Conservation (phyloP, 495 filamentous ascomycete species). For the Penicillium bialowiezense region DNA sequence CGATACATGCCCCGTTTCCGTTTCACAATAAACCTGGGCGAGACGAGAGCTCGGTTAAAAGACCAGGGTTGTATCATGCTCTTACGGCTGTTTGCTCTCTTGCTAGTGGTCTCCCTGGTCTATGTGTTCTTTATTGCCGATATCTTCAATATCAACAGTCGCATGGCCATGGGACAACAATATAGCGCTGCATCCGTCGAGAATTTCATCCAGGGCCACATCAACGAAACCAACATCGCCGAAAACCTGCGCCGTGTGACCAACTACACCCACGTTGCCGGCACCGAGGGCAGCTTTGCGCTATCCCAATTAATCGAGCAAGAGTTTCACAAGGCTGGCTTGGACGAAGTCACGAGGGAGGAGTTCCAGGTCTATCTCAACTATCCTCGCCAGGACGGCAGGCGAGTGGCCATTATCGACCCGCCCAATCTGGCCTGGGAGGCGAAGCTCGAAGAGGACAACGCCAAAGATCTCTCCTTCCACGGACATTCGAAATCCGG, state of each 20-base stretch:
- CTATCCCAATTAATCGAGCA: conserved; percentile 78
- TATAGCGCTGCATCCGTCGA: conserved; percentile 59
- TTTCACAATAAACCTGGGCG: conserved; percentile 33
- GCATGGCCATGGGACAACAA: conserved; percentile 40
- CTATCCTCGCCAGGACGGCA: conserved; percentile 73
- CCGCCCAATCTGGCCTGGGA: conserved; percentile 69
- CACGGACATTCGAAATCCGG: conserved; percentile 88
- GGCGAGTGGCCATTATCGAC: conserved; percentile 78
- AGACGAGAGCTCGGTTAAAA: conserved; percentile 26
- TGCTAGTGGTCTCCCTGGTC: conserved; percentile 69
- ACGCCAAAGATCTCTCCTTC: conserved; percentile 68
- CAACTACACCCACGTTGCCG: conserved; percentile 80
- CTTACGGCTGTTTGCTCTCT: conserved; percentile 67
- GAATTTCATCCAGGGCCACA: conserved; percentile 65
- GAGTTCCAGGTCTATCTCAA: conserved; percentile 88
- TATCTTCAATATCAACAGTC: conserved; percentile 57
- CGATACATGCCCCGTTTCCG: conserved; percentile 44
- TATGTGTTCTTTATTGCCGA: conserved; percentile 85
- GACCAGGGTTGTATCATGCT: conserved; percentile 56
- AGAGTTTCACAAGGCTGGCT: conserved; percentile 61
- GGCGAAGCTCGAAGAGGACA: conserved; percentile 78
- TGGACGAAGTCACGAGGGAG: conserved; percentile 72
- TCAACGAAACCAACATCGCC: conserved; percentile 66
- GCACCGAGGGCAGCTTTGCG: conserved; percentile 82
- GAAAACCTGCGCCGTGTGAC: conserved; percentile 71